Evolutionary conservation across 1,139 yeast genomes (phyloP).

Genomic region (Pneumocystis murina): DNA sequence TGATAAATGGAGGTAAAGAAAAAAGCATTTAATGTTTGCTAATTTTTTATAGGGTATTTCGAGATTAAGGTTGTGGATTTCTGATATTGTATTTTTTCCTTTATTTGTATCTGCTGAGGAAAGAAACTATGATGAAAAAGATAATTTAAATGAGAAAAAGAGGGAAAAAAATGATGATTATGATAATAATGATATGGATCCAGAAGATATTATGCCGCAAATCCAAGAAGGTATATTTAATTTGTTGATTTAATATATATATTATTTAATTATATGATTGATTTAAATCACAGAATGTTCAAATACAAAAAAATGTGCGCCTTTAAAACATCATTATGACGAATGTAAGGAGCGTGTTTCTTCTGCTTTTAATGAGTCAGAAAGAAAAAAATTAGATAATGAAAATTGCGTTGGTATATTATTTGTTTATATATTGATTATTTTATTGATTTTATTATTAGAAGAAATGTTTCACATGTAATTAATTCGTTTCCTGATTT

Average conservation of each 20-base stretch:
- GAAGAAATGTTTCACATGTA: neutral
- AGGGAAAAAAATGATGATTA: slow-evolving; percentile 18
- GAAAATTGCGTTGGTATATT: neutral
- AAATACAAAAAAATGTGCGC: slow-evolving; percentile 56
- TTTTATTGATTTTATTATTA: neutral
- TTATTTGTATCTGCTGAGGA: slow-evolving; percentile 17
- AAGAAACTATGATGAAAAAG: slow-evolving; percentile 39
- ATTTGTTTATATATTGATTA: neutral
- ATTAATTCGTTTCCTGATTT: neutral
- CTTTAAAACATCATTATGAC: slow-evolving; percentile 72
- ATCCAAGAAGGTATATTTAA: neutral
- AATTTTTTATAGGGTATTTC: neutral
- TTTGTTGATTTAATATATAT: neutral
- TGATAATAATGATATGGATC: neutral
- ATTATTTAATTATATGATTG: neutral
- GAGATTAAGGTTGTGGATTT: neutral
- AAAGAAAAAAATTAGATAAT: neutral
- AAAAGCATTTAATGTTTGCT: neutral
- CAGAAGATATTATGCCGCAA: neutral
- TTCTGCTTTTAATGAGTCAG: slow-evolving; percentile 54
- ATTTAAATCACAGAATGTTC: slow-evolving; percentile 16
- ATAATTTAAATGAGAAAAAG: slow-evolving; percentile 25
- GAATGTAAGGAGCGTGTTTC: slow-evolving; percentile 94
- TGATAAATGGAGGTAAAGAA: neutral
- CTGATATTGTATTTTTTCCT: neutral